Percentiles rank a stretch among this genome's conserved stretches.
Conservation (phyloP, 2,329 filamentous ascomycete genomes). For the Xylaria sp. region DNA sequence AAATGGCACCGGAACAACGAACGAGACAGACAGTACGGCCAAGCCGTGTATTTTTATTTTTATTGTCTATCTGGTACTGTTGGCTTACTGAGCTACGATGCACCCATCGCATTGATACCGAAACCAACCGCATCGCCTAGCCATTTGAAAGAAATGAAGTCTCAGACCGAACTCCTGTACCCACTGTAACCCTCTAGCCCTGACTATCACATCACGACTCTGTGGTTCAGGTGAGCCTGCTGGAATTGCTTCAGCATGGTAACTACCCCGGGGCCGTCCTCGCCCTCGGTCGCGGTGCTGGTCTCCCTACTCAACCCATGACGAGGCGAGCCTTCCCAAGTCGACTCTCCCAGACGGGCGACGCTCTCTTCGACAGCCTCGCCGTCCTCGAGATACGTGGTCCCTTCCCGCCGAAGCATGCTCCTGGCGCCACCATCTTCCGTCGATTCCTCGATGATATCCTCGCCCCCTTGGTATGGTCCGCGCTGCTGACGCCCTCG, state of each 20-base stretch:
- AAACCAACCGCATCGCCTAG: background rate
- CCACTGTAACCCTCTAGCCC: background rate
- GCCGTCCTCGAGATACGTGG: slow-evolving; percentile 61
- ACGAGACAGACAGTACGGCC: background rate
- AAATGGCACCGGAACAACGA: no score
- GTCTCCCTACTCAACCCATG: slow-evolving; percentile 55
- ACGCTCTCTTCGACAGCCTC: slow-evolving; percentile 58
- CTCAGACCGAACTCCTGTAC: background rate
- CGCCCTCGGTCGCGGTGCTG: slow-evolving; percentile 48
- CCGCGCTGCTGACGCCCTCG: slow-evolving; percentile 48
- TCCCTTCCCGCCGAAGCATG: slow-evolving; percentile 40
- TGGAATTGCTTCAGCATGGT: slow-evolving; percentile 62
- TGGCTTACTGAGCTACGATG: background rate
- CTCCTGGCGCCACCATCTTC: slow-evolving; percentile 49
- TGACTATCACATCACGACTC: slow-evolving; percentile 39
- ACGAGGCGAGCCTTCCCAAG: slow-evolving; percentile 60
- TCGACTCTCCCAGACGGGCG: slow-evolving; percentile 58
- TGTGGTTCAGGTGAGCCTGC: slow-evolving; percentile 56
- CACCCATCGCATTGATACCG: background rate
- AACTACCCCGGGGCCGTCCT: slow-evolving; percentile 57
- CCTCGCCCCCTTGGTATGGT: slow-evolving; percentile 50
- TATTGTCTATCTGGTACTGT: background rate
- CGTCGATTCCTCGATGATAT: slow-evolving; percentile 58
- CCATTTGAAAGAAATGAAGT: background rate
- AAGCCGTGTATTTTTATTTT: background rate